phyloP scores from a whole-genome alignment of 2,329 filamentous ascomycete genomes.

The Alternaria tenuissima region DNA sequence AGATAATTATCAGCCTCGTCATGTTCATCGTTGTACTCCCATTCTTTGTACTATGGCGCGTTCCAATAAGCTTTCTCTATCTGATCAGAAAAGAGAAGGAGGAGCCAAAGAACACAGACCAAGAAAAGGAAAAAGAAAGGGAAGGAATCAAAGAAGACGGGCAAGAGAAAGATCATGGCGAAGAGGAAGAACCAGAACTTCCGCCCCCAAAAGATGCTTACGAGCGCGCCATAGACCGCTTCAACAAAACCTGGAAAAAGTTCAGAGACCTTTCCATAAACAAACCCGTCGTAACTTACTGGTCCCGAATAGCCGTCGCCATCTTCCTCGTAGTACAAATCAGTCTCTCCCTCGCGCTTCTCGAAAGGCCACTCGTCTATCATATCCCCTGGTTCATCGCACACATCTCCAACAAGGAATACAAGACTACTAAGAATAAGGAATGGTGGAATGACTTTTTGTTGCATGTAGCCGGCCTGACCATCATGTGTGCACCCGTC shows the following conservation, averaged over 20 bases:
- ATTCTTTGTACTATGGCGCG: conserved; percentile 10
- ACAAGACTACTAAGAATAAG: background rate
- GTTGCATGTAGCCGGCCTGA: conserved; percentile 3
- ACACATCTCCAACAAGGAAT: background rate
- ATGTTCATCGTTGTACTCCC: conserved; percentile 7
- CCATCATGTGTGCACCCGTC: conserved; percentile 11
- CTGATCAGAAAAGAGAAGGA: background rate
- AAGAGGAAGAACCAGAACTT: background rate
- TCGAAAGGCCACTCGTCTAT: conserved; percentile 1
- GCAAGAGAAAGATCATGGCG: background rate
- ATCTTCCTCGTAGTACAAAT: conserved; percentile 5
- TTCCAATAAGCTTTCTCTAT: conserved; percentile 4
- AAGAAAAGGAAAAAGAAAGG: background rate
- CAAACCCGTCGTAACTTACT: background rate
- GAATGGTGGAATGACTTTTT: background rate
- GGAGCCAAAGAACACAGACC: background rate
- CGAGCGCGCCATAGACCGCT: background rate
- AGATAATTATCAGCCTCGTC: background rate
- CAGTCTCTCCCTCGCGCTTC: conserved; percentile 7
- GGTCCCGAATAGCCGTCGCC: background rate
- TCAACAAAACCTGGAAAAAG: background rate
- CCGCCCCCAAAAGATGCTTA: background rate
- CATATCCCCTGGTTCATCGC: conserved; percentile 10
- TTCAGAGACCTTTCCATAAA: background rate
- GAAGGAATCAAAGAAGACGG: too few species aligned